Evolutionary conservation across 805 yeast species (phyloP).

Genomic region (Ogataea thermomethanolica): DNA sequence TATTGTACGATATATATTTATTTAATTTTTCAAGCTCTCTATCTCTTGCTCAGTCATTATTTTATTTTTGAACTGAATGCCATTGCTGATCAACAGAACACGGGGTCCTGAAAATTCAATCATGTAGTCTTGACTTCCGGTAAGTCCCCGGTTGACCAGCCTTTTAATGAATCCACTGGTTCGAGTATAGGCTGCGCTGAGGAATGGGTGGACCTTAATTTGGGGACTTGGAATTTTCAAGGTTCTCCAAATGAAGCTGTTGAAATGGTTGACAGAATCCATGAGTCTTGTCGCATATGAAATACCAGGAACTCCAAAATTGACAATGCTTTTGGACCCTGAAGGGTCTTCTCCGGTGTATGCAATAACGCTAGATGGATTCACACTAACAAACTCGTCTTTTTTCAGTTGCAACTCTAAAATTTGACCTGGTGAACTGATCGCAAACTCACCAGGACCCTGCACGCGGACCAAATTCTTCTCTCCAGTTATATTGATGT

Average conservation of each 20-base stretch:
- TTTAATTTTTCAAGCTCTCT: constrained; percentile 14
- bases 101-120: constrained; percentile 32
- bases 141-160: constrained; percentile 9
- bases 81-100: constrained; percentile 29
- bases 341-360: constrained; percentile 13
- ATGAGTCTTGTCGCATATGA: constrained; percentile 7
- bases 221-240: background rate
- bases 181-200: background rate
- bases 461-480: constrained; percentile 14
- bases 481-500: constrained; percentile 21
- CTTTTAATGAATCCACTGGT: constrained; percentile 3
- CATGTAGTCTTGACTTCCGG: constrained; percentile 24
- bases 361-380: constrained; percentile 41
- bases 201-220: constrained; percentile 2
- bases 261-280: background rate
- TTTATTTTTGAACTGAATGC: constrained; percentile 24
- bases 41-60: constrained; percentile 26
- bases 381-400: constrained; percentile 38
- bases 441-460: constrained; percentile 41
- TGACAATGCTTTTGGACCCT: constrained; percentile 21
- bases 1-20: background rate
- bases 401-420: constrained; percentile 34
- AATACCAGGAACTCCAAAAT: constrained; percentile 26
- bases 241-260: background rate
- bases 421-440: constrained; percentile 39